Base-by-base conservation (phyloP, 2,329 filamentous ascomycete genomes). In the Rhytidhysteron rufulum region DNA sequence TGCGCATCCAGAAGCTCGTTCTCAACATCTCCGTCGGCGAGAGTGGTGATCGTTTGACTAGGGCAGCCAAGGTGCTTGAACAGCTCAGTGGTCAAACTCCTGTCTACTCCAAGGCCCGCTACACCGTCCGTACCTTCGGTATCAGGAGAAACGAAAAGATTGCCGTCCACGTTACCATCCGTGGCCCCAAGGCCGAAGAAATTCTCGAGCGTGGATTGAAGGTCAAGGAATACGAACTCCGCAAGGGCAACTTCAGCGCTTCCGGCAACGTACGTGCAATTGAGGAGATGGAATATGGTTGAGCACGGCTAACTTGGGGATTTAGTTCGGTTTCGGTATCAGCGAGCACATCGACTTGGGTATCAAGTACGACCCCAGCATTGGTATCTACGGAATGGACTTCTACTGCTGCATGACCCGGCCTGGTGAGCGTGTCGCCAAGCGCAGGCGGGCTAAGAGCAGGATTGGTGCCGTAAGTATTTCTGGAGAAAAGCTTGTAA, bases 101-200 rank as follows among this genome's bases (percentile, higher is more conserved):
- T 65, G 93, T 98, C 77, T 98, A 98, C 89, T 95, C 88, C 89
- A 98, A 98, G 87, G 93, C 93, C 74, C 88, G 93, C 70, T 98
- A 97, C 85, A 98, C 93, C 63, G 93, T 98, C 83, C 91, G 93
- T 80, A 97, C 91, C 70, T 98, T 98, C 77, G 93, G 93, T 85
- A 98, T 98, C 83, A 91, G 93, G 74, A 91, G 93, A 89, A 98
- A 98, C 86, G 93, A 98, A 76, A 97, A 96, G 87, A 98, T 98
- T 69, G 79, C 93, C 59, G 93, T 98, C 62, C 93, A 98, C 81
- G 93, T 98, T 70, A 98, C 93, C 70, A 90, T 98, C 78, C 93
- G 93, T 72, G 93, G 93, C 70, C 90, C 93, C 76, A 96, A 88
- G 86, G 93, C 93, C 53, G 93, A 98, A 83, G 93, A 98, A 79